Evolutionary conservation across 2,329 filamentous ascomycete species (phyloP), one percentile per base, ranked within the genome.

Genomic region (Hymenoscyphus salicellus): DNA sequence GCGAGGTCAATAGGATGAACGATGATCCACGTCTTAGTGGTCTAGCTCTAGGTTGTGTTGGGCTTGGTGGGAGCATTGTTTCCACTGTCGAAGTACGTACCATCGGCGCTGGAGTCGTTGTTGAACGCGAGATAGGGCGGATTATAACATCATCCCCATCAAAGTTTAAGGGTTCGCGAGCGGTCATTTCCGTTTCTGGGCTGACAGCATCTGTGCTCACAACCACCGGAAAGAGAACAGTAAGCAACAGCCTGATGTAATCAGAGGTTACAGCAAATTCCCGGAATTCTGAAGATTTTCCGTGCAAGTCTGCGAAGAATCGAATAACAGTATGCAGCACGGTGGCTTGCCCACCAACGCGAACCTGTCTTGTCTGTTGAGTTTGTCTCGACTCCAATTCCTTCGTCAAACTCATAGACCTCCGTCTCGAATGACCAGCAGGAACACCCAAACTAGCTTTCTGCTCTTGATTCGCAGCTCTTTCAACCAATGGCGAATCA

Each of bases 141-240:
- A 96, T 90, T 28, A 93, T 89, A 1, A 97, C 89, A 76, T 94
- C 92, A 55, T 89, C 88, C 0, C 92, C 92, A 70, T 95, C 92
- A 70, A 97, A 96, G 0, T 87, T 94, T 64, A 97, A 83, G 1
- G 87, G 85, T 11, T 93, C 89, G 71, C 90, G 85, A 17, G 92
- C 93, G 71, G 92, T 88, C n/a, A 98, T 79, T 76, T 99, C 95
- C 0, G 88, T 91, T 71, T 95, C 91, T 0, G 95, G 88, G 62
- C 86, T 89, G 46, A 97, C 89, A 26, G 88, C 84, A 77, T 97
- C 92, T 14, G 91, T 89, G 70, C 92, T 94, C 30, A 97, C 93
- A 59, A 97, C 85, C 20, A 95, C 86, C 1, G 95, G 93, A 74
- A 95, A 99, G 2, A 98, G 80, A 14, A 92, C 89, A 41, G 87